A percentile compares a stretch with the other conserved stretches of the same genome.
These are phyloP conservation scores for Peniophora sp. DNA, from an alignment of 1,284 basidiomycete species.

Conservation along the genomic window DNA sequence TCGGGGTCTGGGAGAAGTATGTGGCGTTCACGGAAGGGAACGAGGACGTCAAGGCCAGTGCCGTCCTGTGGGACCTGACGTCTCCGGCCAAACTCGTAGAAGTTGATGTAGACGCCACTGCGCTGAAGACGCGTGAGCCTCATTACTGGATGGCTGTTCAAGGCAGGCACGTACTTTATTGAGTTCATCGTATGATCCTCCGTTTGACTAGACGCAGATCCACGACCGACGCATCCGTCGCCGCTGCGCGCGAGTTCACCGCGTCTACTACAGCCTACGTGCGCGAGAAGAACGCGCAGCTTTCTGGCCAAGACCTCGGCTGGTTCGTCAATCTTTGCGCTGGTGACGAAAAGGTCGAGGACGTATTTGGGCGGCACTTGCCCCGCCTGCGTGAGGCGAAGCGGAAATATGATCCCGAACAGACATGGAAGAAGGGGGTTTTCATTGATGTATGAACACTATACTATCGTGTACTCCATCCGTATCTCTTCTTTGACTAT, in stretches of 20 bases:
- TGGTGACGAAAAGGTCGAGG: slow-evolving; percentile 16
- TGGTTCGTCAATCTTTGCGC: slow-evolving; percentile 14
- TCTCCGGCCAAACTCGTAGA: slow-evolving; percentile 10
- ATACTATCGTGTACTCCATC: too few relatives aligned
- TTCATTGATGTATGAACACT: slow-evolving; percentile 8
- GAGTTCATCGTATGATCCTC: neutral
- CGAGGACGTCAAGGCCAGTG: slow-evolving; percentile 13
- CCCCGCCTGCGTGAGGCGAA: slow-evolving; percentile 21
- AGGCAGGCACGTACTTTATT: slow-evolving; percentile 11
- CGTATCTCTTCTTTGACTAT: too few relatives aligned
- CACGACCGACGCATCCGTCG: slow-evolving; percentile 1
- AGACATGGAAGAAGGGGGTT: slow-evolving; percentile 22
- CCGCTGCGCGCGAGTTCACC: neutral
- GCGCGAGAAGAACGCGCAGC: slow-evolving; percentile 13
- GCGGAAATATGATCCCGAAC: slow-evolving; percentile 26
- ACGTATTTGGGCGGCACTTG: slow-evolving; percentile 23
- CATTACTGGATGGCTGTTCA: slow-evolving; percentile 16
- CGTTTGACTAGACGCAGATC: neutral
- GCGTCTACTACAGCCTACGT: slow-evolving; percentile 7
- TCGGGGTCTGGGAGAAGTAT: slow-evolving; percentile 14
- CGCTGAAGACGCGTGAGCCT: slow-evolving; percentile 12
- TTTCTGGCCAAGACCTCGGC: slow-evolving; percentile 12
- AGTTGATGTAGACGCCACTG: slow-evolving; percentile 11
- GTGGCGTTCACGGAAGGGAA: slow-evolving; percentile 15
- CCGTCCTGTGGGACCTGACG: slow-evolving; percentile 16